These are phyloP conservation scores for Trichoderma atroviride DNA, from an alignment of 2,329 filamentous ascomycete genomes.

Conservation along the genomic window DNA sequence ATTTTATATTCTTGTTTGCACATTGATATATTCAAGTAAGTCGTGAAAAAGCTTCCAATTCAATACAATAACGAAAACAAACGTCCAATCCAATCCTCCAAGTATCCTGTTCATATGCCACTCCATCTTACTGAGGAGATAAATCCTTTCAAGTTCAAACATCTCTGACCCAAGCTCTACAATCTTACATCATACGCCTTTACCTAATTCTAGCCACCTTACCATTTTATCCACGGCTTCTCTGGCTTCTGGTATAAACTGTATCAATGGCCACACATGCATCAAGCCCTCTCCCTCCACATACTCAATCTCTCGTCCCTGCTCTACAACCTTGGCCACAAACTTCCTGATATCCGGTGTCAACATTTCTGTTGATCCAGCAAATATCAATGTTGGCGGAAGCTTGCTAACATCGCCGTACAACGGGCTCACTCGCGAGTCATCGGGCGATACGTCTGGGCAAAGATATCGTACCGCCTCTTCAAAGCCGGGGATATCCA, in stretches of 20 bases:
- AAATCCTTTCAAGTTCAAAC: not conserved
- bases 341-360: constrained; percentile 36
- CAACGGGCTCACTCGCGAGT: constrained; percentile 37
- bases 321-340: constrained; percentile 34
- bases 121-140: not conserved
- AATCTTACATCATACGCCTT: not conserved
- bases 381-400: constrained; percentile 38
- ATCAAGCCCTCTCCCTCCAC: constrained; percentile 39
- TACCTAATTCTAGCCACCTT: constrained; percentile 32
- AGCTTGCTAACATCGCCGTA: constrained; percentile 35
- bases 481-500: constrained; percentile 35
- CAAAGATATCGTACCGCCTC: constrained; percentile 36
- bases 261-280: constrained; percentile 39
- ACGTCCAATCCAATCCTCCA: not conserved
- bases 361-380: constrained; percentile 36
- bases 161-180: not conserved
- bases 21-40: not conserved
- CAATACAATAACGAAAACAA: not conserved
- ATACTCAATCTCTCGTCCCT: constrained; percentile 35
- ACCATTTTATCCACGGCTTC: constrained; percentile 36
- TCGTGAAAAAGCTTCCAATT: not conserved
- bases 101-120: not conserved
- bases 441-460: constrained; percentile 34
- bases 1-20: not conserved
- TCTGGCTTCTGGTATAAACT: constrained; percentile 35